Conservation (phyloP, 2,329 filamentous ascomycete genomes). For the Cladosporium sp. region DNA sequence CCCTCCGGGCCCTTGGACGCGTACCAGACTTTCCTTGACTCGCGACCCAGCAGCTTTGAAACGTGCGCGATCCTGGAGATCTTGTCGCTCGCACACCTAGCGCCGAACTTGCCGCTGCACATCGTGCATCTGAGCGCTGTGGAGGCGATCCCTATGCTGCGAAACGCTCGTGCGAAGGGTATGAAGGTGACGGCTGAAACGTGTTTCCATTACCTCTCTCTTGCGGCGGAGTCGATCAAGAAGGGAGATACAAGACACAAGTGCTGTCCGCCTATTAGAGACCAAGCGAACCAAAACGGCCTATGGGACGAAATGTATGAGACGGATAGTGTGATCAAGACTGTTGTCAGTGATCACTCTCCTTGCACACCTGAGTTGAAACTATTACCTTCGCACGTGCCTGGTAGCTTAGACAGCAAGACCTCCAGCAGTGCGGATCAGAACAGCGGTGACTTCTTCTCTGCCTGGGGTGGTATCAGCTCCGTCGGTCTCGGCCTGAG, state of each 20-base stretch:
- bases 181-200: constrained; percentile 91
- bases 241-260: constrained; percentile 90
- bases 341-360: constrained; percentile 92
- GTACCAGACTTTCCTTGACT: constrained; percentile 90
- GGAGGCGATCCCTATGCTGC: constrained; percentile 79
- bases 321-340: constrained; percentile 80
- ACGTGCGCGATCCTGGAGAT: constrained; percentile 89
- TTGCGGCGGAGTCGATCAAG: constrained; percentile 77
- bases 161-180: constrained; percentile 68
- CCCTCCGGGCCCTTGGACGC: constrained; percentile 72
- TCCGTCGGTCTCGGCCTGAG: constrained; percentile 89
- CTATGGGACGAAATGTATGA: constrained; percentile 72
- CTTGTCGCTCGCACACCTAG: constrained; percentile 74
- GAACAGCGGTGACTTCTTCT: constrained; percentile 80
- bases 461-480: constrained; percentile 94
- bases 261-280: constrained; percentile 90
- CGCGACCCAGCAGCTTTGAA: constrained; percentile 85
- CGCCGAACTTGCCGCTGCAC: constrained; percentile 81
- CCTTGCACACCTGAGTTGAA: constrained; percentile 96
- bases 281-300: constrained; percentile 75
- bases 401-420: constrained; percentile 39
- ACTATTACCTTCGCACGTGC: constrained; percentile 73
- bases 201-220: constrained; percentile 89
- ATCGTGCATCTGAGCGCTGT: constrained; percentile 92
- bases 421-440: constrained; percentile 38